Evolutionary conservation across 2,329 filamentous ascomycete species (phyloP).

Genomic region (Sporothrix euskadiensis): DNA sequence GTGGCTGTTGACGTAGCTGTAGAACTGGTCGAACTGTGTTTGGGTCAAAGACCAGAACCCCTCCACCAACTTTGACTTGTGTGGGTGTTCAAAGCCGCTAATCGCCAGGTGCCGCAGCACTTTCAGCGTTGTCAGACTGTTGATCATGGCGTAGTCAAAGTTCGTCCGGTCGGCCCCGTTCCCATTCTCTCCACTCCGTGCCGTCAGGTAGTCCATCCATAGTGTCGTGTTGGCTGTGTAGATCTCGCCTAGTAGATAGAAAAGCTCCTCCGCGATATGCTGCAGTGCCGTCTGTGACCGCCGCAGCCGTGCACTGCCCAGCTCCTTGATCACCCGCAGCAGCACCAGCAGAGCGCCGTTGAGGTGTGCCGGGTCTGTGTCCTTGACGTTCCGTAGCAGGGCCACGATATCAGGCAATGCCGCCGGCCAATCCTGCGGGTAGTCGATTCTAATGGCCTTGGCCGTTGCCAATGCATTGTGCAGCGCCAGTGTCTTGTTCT

Average conservation of each 20-base stretch:
- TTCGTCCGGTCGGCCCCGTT: constrained; percentile 49
- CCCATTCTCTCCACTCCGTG: constrained; percentile 35
- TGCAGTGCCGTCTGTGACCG: constrained; percentile 76
- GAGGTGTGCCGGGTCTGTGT: constrained; percentile 65
- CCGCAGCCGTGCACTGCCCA: constrained; percentile 75
- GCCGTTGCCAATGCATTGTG: constrained; percentile 87
- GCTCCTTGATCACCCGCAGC: constrained; percentile 85
- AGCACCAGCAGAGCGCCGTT: constrained; percentile 73
- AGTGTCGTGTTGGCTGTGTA: constrained; percentile 71
- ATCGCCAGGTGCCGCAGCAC: constrained; percentile 76
- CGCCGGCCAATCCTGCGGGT: constrained; percentile 78
- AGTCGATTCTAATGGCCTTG: constrained; percentile 88
- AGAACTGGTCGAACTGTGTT: constrained; percentile 73
- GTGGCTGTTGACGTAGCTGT: constrained; percentile 61
- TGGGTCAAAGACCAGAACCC: constrained; percentile 80
- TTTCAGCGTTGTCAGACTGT: constrained; percentile 77
- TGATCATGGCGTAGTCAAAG: constrained; percentile 66
- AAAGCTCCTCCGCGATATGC: constrained; percentile 75
- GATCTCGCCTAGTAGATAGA: constrained; percentile 75
- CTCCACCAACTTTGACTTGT: constrained; percentile 72
- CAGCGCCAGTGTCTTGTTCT: constrained; percentile 71
- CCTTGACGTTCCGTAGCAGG: constrained; percentile 60
- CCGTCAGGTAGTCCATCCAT: constrained; percentile 65
- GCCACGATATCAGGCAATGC: constrained; percentile 62
- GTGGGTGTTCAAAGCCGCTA: constrained; percentile 79